These are phyloP conservation scores for Lanmaoa pseudosensibilis DNA, from an alignment of 768 basidiomycete genomes.

Conservation along the genomic window DNA sequence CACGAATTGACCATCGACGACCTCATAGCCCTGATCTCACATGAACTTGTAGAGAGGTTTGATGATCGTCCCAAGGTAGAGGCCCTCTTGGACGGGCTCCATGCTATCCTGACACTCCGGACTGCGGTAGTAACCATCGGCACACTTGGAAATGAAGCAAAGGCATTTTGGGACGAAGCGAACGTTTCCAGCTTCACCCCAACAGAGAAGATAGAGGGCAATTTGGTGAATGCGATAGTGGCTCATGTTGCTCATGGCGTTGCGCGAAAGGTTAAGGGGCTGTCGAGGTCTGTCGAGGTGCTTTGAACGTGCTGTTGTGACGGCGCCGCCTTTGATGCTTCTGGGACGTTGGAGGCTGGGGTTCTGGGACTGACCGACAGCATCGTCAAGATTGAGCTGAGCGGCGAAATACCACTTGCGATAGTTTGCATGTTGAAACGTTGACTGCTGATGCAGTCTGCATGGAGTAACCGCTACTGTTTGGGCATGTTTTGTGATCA, in stretches of 20 bases:
- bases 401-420: slow-evolving; percentile 99
- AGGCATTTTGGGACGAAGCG: slow-evolving; percentile 95
- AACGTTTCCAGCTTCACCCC: slow-evolving; percentile 98
- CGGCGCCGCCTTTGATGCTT: slow-evolving; percentile 65
- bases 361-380: slow-evolving; percentile 93
- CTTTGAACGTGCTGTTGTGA: slow-evolving; percentile 59
- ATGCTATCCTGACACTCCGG: slow-evolving; percentile 94
- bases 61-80: slow-evolving; percentile 88
- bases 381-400: slow-evolving; percentile 98
- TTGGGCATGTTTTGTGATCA: too few relatives aligned
- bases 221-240: slow-evolving; percentile 96
- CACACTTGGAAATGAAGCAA: slow-evolving; percentile 99
- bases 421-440: slow-evolving; percentile 98
- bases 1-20: slow-evolving; percentile 94
- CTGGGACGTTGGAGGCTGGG: slow-evolving; percentile 88
- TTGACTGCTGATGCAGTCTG: slow-evolving; percentile 99
- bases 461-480: slow-evolving; percentile 59
- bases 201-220: slow-evolving; percentile 93
- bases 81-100: slow-evolving; percentile 91
- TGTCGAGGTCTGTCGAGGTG: slow-evolving; percentile 94
- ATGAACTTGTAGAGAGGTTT: slow-evolving; percentile 96
- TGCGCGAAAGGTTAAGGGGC: slow-evolving; percentile 93
- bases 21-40: slow-evolving; percentile 96
- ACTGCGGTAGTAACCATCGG: slow-evolving; percentile 98
- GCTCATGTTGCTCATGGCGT: slow-evolving; percentile 99